phyloP scores from a whole-genome alignment of 2,329 filamentous ascomycete species.

The Cladosporium sp. region DNA sequence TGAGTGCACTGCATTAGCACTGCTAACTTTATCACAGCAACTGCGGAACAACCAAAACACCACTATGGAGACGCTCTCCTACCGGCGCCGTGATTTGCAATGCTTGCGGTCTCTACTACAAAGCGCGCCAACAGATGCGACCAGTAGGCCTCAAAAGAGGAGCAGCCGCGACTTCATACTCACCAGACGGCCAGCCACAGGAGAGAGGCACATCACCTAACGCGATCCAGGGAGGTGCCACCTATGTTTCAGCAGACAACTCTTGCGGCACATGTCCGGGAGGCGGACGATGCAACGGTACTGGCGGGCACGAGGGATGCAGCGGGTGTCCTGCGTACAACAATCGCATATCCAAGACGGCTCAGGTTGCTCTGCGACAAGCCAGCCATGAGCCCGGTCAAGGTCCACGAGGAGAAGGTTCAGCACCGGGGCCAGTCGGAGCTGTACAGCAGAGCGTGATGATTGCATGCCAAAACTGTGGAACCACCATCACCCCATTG shows the following conservation, averaged over 20 bases:
- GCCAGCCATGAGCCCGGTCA: constrained; percentile 14
- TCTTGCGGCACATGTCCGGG: constrained; percentile 88
- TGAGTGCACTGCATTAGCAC: neutral
- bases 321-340: constrained; percentile 97
- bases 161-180: constrained; percentile 35
- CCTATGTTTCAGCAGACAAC: constrained; percentile 74
- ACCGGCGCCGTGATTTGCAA: constrained; percentile 96
- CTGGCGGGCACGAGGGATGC: constrained; percentile 90
- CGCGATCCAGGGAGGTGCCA: constrained; percentile 45
- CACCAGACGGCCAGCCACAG: constrained; percentile 27
- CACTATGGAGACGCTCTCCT: constrained; percentile 89
- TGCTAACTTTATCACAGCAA: constrained; percentile 60
- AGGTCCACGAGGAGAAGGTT: constrained; percentile 8
- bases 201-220: constrained; percentile 39
- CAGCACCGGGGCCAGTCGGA: neutral
- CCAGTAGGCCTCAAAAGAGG: constrained; percentile 87
- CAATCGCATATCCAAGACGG: constrained; percentile 87
- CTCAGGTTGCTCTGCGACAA: constrained; percentile 60
- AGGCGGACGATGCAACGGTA: constrained; percentile 92
- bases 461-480: constrained; percentile 94
- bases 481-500: constrained; percentile 90
- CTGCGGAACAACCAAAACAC: constrained; percentile 89
- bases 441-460: constrained; percentile 53
- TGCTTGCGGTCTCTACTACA: constrained; percentile 90
- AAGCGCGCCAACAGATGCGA: constrained; percentile 85